Evolutionary conservation across 2,329 filamentous ascomycete genomes (phyloP).

Genomic region (Aspergillus luchuensis): DNA sequence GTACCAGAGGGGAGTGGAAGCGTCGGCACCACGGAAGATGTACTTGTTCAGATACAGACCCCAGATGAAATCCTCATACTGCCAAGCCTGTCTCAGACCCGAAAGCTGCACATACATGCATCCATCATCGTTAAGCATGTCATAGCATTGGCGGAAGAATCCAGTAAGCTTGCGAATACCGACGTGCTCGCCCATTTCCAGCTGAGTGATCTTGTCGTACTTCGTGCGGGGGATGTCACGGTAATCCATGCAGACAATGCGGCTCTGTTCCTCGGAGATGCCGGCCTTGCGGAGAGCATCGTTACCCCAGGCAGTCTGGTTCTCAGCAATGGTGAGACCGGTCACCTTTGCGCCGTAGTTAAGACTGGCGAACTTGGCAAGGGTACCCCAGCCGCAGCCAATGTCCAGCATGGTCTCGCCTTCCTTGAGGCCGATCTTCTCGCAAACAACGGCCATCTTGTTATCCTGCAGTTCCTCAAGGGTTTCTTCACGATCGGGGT

Average conservation of each 20-base stretch:
- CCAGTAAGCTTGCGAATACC: constrained; percentile 75
- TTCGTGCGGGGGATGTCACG: constrained; percentile 78
- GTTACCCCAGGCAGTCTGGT: constrained; percentile 91
- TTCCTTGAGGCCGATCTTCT: constrained; percentile 78
- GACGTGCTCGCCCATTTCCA: constrained; percentile 94
- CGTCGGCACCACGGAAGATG: constrained; percentile 88
- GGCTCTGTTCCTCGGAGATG: constrained; percentile 77
- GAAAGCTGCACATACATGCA: constrained; percentile 87
- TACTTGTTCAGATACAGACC: constrained; percentile 97
- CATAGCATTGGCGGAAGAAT: constrained; percentile 78
- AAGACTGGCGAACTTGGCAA: constrained; percentile 79
- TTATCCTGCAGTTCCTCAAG: constrained; percentile 66
- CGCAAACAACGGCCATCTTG: constrained; percentile 84
- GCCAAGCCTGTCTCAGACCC: constrained; percentile 82
- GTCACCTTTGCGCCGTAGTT: constrained; percentile 71
- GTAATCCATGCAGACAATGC: constrained; percentile 89
- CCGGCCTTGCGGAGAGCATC: constrained; percentile 73
- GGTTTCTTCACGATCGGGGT: constrained; percentile 31
- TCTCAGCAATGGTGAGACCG: constrained; percentile 82
- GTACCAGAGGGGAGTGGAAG: constrained; percentile 80
- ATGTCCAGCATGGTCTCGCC: constrained; percentile 82
- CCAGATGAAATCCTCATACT: constrained; percentile 91
- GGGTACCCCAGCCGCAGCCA: constrained; percentile 89
- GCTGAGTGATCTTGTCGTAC: constrained; percentile 87
- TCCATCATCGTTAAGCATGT: constrained; percentile 89